Conservation (phyloP, 2,329 filamentous ascomycete species). For the Pseudogymnoascus sp. region DNA sequence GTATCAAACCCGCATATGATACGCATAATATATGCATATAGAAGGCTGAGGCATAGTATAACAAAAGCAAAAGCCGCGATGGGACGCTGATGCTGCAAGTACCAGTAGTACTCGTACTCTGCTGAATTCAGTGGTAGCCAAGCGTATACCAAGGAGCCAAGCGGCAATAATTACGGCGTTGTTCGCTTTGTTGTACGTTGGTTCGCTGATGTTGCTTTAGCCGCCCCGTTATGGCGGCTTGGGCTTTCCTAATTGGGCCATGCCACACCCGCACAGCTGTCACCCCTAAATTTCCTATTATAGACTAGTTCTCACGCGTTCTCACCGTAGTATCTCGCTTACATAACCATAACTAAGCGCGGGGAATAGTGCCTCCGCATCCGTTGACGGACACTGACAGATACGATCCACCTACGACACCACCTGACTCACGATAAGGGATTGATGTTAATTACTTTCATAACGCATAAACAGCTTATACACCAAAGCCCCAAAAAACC, state of each 20-base stretch:
- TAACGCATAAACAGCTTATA: background rate
- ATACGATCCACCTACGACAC: background rate
- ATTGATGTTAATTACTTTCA: slow-evolving; percentile 2
- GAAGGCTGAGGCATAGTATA: background rate
- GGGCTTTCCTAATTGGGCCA: background rate
- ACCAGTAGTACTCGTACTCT: no score
- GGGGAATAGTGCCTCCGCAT: background rate
- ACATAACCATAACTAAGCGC: background rate
- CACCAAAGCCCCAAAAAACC: background rate
- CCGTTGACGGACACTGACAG: background rate
- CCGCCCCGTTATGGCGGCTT: background rate
- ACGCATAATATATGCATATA: background rate
- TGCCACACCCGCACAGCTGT: background rate
- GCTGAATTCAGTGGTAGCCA: background rate
- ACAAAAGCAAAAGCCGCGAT: background rate
- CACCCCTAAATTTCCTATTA: background rate
- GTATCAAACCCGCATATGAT: background rate
- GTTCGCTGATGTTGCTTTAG: background rate
- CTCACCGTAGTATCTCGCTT: background rate
- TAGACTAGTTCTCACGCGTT: background rate
- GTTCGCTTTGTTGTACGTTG: background rate
- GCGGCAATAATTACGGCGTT: background rate
- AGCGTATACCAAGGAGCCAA: background rate
- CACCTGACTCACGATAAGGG: slow-evolving; percentile 8
- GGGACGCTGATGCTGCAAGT: background rate